A percentile compares a stretch with the other conserved stretches of the same genome.
Conservation (phyloP, 2,329 filamentous ascomycete genomes). For the Aspergillus ochraceus region DNA sequence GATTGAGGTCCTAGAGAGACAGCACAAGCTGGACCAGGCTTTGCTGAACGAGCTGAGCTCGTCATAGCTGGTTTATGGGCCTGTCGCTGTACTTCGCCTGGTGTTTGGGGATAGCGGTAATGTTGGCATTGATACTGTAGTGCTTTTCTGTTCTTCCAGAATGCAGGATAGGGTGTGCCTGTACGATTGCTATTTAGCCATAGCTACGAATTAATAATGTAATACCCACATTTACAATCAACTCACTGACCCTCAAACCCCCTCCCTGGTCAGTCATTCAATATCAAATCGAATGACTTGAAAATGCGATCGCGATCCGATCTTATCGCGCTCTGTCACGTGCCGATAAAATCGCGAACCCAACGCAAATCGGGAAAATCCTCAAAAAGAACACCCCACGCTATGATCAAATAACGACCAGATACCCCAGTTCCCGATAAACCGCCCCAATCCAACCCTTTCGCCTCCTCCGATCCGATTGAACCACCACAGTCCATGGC, state of each 20-base stretch:
- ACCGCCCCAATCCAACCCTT: too few species aligned
- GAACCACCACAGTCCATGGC: slow-evolving; percentile 14
- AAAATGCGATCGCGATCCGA: slow-evolving; percentile 1
- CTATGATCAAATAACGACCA: not conserved
- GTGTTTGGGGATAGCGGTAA: not conserved
- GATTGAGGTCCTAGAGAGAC: slow-evolving; percentile 58
- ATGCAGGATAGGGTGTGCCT: not conserved
- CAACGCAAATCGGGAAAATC: not conserved
- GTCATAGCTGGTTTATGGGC: slow-evolving; percentile 10
- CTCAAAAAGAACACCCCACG: not conserved
- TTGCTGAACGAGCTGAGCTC: slow-evolving; percentile 42
- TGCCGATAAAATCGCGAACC: slow-evolving; percentile 10
- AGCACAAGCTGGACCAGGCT: slow-evolving; percentile 54
- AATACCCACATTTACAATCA: not conserved
- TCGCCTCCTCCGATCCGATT: not conserved
- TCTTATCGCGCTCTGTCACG: slow-evolving; percentile 11
- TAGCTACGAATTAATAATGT: not conserved
- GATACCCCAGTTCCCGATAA: not conserved
- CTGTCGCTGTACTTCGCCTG: not conserved
- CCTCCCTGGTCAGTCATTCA: too few species aligned
- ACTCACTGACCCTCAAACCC: too few species aligned
- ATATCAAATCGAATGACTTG: not conserved
- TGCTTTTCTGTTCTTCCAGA: not conserved
- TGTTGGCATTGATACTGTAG: too few species aligned
- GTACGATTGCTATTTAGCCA: not conserved